Evolutionary conservation across 768 basidiomycete genomes (phyloP), one percentile per base, ranked within the genome.

Genomic region (Suillus fuscotomentosus): DNA sequence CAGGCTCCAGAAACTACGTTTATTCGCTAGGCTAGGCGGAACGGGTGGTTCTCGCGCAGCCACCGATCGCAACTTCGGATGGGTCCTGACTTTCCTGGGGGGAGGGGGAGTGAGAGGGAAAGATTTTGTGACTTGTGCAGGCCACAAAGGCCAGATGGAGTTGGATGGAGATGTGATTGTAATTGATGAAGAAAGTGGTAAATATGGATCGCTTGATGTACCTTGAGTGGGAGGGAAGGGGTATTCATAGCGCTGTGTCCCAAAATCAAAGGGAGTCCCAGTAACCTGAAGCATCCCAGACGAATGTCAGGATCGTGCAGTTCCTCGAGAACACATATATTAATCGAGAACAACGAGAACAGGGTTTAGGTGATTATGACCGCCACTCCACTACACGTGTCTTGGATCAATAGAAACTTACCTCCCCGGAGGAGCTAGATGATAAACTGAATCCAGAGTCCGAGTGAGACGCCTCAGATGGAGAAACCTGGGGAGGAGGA

Each of bases 191-290:
- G 74, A 68, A 24, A 71, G 65, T 3, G 74, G 71, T 0, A 65
- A 38, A 56, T 72, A 74, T 0, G 68, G 62, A 65, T 76, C 75
- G 6, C 69, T 71, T 10, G 75, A 71, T 0, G 76, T 69, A 63
- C 67, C 69, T 69, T 76, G 76, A 51, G 72, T 63, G 14, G 68
- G 60, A 62, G 75, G 75, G 55, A 76, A 76, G 0, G 75, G 75
- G 53, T 76, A 76, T 60, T 76, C 75, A 68, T 74, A 76, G 34
- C 72, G 75, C 22, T 65, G 74, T 24, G 75, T 66, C 47, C 75
- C 76, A 50, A 74, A 69, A 70, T 77, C 75, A 61, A 76, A 76
- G 10, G 75, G 75, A 0, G 75, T 76, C 56, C 75, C 68, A 65
- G 77, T 71, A 62, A 76, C 77, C 75, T 76, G 60, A 47, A 39